Percentiles rank a stretch among this genome's conserved stretches.
phyloP scores from a whole-genome alignment of 495 filamentous ascomycete species.

The Alectoria sarmentosa region DNA sequence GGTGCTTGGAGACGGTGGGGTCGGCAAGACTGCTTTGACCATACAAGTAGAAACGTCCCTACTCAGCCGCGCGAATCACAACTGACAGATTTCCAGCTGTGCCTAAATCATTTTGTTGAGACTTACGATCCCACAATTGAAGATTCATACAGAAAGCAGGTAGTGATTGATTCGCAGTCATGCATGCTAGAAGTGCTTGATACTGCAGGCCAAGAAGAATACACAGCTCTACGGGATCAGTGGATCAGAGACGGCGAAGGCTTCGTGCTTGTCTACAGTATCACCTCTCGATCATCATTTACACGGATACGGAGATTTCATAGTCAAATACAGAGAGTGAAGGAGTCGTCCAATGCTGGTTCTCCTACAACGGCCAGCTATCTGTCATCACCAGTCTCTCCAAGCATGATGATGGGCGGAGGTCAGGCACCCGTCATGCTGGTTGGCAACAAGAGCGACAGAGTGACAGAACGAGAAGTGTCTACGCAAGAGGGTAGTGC shows the following conservation, averaged over 20 bases:
- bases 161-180: slow-evolving; percentile 91
- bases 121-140: slow-evolving; percentile 97
- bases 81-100: slow-evolving; percentile 45
- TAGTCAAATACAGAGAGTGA: slow-evolving; percentile 93
- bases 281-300: slow-evolving; percentile 92
- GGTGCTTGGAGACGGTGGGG: slow-evolving; percentile 88
- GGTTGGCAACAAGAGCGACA: slow-evolving; percentile 96
- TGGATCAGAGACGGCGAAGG: slow-evolving; percentile 98
- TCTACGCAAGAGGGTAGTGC: slow-evolving; percentile 94
- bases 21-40: slow-evolving; percentile 95
- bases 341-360: slow-evolving; percentile 76
- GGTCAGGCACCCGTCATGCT: slow-evolving; percentile 91
- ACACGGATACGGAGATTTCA: slow-evolving; percentile 91
- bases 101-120: slow-evolving; percentile 73
- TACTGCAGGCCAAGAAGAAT: slow-evolving; percentile 98
- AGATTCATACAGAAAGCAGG: slow-evolving; percentile 97
- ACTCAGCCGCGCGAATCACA: slow-evolving; percentile 10
- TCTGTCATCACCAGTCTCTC: slow-evolving; percentile 60
- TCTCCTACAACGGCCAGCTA: slow-evolving; percentile 54
- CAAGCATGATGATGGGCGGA: slow-evolving; percentile 47
- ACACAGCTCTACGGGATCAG: slow-evolving; percentile 92
- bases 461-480: slow-evolving; percentile 90
- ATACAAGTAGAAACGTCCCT: slow-evolving; percentile 68
- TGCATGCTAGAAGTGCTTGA: slow-evolving; percentile 99
- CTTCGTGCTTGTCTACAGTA: slow-evolving; percentile 96